Evolutionary conservation across 176 grass and related monocot species (phyloP), one percentile per base, ranked within the genome.

Genomic region (Hordeum vulgare): DNA sequence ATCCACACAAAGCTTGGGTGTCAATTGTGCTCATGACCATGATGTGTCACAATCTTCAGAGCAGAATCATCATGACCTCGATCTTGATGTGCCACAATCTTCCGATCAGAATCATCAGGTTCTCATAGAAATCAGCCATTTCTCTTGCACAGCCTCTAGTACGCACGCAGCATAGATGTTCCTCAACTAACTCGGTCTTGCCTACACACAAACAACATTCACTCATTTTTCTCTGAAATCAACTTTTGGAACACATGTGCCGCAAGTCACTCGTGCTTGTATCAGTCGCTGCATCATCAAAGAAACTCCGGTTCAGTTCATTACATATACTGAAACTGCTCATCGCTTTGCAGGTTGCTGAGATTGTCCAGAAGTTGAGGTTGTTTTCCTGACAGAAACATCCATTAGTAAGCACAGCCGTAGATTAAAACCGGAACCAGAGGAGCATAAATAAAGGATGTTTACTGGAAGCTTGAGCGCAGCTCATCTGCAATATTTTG

Each of bases 401-500:
- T 33, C 31, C 14, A n/a, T 72, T 58, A 72, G 57, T 65, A n/a
- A 26, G 2, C 41, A 21, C 18, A 42, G 1, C 3, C 44, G 4
- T 0, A 63, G 27, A 49, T 53, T 4, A 83, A 75, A n/a, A 25
- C 42, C 4, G 0, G 12, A 64, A 36, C 45, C 7, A 64, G 2
- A 64, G 23, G 56, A 59, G 3, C 85, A 69, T n/a, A 70, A 54
- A 75, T 69, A 11, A 86, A 78, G 35, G 80, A 76, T 72, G 69
- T 79, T 91, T 69, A 98, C 96, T 83, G 79, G 69, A 90, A 78
- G 35, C 83, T 95, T 13, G 77, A 60, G 25, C 21, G 56, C 80
- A 98, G 87, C 31, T 98, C 96, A 25, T 93, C 96, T 66, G 86
- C 87, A 64, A 98, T 98, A 80, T 85, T 78, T 3, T 90, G 85